Evolutionary conservation across 371 early-diverging fungal species (phyloP).

Genomic region (Capillidium heterosporum): DNA sequence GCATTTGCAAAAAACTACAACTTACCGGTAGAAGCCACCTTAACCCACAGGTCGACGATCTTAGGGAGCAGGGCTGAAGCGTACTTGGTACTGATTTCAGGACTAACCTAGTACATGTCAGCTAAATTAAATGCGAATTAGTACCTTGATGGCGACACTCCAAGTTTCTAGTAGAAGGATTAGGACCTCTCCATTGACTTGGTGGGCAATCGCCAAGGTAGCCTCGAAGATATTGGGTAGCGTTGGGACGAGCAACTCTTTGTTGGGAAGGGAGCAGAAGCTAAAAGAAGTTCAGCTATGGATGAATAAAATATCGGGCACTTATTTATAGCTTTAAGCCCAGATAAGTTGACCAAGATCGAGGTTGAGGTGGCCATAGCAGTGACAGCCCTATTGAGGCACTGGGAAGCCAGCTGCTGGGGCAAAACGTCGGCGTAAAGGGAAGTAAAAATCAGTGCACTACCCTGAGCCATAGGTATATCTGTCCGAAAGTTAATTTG

Average conservation of each 20-base stretch:
- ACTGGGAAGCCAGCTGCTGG: slow-evolving; percentile 35
- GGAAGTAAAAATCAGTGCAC: slow-evolving; percentile 65
- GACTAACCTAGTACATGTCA: slow-evolving; percentile 26
- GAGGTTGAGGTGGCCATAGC: slow-evolving; percentile 40
- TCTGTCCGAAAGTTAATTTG: slow-evolving; percentile 15
- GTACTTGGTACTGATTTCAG: slow-evolving; percentile 42
- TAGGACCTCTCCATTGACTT: slow-evolving; percentile 56
- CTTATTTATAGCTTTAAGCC: slow-evolving; percentile 56
- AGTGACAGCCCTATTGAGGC: slow-evolving; percentile 47
- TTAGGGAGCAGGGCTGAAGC: slow-evolving; percentile 53
- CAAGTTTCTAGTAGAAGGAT: slow-evolving; percentile 65
- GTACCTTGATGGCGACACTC: slow-evolving; percentile 41
- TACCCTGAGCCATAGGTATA: slow-evolving; percentile 21
- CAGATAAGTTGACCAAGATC: slow-evolving; percentile 53
- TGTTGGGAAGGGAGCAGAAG: slow-evolving; percentile 39
- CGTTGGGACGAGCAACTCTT: slow-evolving; percentile 33
- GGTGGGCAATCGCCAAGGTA: slow-evolving; percentile 30
- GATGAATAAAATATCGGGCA: slow-evolving; percentile 10
- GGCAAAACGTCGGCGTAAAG: slow-evolving; percentile 62
- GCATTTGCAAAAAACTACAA: slow-evolving; percentile 5
- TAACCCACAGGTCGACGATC: slow-evolving; percentile 56
- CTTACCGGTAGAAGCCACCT: slow-evolving; percentile 32
- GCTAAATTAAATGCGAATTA: neutral
- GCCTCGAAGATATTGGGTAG: slow-evolving; percentile 51
- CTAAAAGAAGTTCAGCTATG: slow-evolving; percentile 9